Percentiles rank a stretch among this genome's conserved stretches.
Conservation (phyloP, 2,329 filamentous ascomycete genomes). For the Xylariales sp. region DNA sequence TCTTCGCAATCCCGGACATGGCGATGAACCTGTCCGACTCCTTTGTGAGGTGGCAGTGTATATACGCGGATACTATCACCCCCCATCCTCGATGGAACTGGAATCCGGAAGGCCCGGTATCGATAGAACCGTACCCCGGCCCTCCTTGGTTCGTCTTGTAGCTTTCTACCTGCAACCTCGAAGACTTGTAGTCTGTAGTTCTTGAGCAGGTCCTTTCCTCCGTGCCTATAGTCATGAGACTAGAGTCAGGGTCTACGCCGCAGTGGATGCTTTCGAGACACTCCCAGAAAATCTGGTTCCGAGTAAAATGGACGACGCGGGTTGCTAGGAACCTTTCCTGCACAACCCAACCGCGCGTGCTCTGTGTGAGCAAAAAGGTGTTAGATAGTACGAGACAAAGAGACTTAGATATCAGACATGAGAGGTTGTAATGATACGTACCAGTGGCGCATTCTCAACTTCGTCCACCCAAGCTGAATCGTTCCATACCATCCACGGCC, state of each 20-base stretch:
- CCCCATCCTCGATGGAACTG: neutral
- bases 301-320: neutral
- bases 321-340: neutral
- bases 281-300: neutral
- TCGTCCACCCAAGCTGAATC: neutral
- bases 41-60: neutral
- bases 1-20: neutral
- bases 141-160: neutral
- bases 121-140: too few relatives aligned
- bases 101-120: too few relatives aligned
- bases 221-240: neutral
- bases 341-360: neutral
- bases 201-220: neutral
- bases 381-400: too few relatives aligned
- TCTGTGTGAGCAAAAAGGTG: too few relatives aligned
- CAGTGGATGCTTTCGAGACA: neutral
- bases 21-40: neutral
- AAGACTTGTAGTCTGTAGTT: neutral
- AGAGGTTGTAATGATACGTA: too few relatives aligned
- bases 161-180: neutral
- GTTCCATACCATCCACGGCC: neutral
- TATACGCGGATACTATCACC: neutral
- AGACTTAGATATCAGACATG: too few relatives aligned
- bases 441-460: neutral
- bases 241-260: neutral